Evolutionary conservation across 345 rosid genomes (phyloP).

Genomic region (Citrus cavaleriei): DNA sequence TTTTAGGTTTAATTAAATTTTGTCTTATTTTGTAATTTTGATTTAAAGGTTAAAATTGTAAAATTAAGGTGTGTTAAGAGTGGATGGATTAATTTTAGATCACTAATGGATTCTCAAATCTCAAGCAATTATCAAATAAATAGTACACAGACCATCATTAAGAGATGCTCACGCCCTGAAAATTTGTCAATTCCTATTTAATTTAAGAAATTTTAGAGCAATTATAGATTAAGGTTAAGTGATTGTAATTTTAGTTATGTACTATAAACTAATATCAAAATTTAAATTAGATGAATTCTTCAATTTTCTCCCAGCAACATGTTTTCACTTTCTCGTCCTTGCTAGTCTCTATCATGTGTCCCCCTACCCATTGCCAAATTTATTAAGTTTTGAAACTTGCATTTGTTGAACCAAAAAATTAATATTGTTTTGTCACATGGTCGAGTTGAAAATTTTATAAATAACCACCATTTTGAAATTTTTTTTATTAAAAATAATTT

Average conservation of each 20-base stretch:
- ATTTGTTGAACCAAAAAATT: too few species aligned
- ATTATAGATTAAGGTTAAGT: background rate
- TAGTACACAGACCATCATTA: background rate
- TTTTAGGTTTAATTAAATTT: too few species aligned
- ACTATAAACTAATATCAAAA: background rate
- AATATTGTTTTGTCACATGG: fast-evolving
- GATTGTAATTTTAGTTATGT: background rate
- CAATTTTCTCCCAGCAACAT: too few species aligned
- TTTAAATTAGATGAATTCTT: background rate
- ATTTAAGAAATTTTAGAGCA: background rate
- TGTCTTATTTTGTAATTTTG: too few species aligned
- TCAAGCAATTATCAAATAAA: background rate
- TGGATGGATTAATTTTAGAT: background rate
- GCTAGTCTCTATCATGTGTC: too few species aligned
- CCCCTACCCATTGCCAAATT: too few species aligned
- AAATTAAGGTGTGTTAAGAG: too few species aligned
- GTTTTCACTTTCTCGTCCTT: too few species aligned
- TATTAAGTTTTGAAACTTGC: fast-evolving
- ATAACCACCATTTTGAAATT: too few species aligned
- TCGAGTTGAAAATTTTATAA: too few species aligned
- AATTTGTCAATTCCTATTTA: background rate
- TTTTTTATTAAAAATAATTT: too few species aligned
- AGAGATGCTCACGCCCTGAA: background rate
- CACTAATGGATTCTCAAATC: background rate
- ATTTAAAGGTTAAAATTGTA: too few species aligned